Percentiles rank a stretch among this genome's conserved stretches.
Evolutionary conservation across 2,329 filamentous ascomycete species (phyloP).

Genomic region (Hypoxylon rubiginosum): DNA sequence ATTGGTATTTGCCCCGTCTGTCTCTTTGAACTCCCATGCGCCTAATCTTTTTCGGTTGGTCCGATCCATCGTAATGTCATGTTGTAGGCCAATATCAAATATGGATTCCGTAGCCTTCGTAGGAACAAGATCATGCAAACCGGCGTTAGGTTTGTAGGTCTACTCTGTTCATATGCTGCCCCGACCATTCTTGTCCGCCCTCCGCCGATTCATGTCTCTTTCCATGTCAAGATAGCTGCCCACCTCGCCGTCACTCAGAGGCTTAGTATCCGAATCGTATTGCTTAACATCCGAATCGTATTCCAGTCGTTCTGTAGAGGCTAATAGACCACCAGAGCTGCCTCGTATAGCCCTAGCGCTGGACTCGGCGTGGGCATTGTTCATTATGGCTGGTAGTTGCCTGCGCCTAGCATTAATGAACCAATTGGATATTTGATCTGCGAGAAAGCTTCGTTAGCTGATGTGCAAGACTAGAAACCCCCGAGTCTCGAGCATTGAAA

Average conservation of each 20-base stretch:
- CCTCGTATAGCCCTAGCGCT: conserved; percentile 60
- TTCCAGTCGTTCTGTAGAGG: conserved; percentile 56
- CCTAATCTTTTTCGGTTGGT: conserved; percentile 8
- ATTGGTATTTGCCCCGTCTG: conserved; percentile 10
- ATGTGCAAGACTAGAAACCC: background rate
- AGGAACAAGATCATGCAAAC: conserved; percentile 12
- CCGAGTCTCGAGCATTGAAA: conserved; percentile 2
- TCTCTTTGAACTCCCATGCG: conserved; percentile 7
- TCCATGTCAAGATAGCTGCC: conserved; percentile 61
- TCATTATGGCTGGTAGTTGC: conserved; percentile 72
- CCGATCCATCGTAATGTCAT: conserved; percentile 2
- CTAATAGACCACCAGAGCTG: conserved; percentile 55
- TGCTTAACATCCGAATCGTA: conserved; percentile 51
- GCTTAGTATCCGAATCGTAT: conserved; percentile 46
- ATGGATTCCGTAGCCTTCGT: conserved; percentile 7
- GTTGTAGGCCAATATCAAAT: background rate
- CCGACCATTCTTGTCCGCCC: conserved; percentile 57
- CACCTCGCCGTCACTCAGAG: conserved; percentile 63
- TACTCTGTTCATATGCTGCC: conserved; percentile 59
- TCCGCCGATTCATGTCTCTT: conserved; percentile 54
- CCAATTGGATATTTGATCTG: conserved; percentile 83
- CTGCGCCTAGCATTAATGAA: conserved; percentile 83
- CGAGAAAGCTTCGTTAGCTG: conserved; percentile 37
- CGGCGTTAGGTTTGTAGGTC: background rate
- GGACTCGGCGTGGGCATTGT: conserved; percentile 66